phyloP scores from a whole-genome alignment of 164 flowering plant species.

The Vitis vinifera region ASM3070453v1 NC_081812.1:22208501-22209000 shows the following conservation, averaged over 20 bases:
- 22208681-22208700: not conserved
- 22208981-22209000: slow-evolving; percentile 58
- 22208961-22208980: slow-evolving; percentile 73
- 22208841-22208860: slow-evolving; percentile 65
- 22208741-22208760: slow-evolving; percentile 58
- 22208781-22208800: slow-evolving; percentile 73
- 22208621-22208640: not conserved
- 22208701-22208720: not conserved
- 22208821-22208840: slow-evolving; percentile 71
- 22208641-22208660: not conserved
- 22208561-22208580: no score
- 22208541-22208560: no score
- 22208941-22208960: slow-evolving; percentile 65
- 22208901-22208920: slow-evolving; percentile 68
- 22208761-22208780: slow-evolving; percentile 67
- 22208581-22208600: no score
- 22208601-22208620: no score
- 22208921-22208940: slow-evolving; percentile 70
- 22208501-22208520: no score
- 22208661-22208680: not conserved
- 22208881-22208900: slow-evolving; percentile 52
- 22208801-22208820: slow-evolving; percentile 80
- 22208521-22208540: no score
- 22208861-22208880: slow-evolving; percentile 64
- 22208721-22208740: slow-evolving; percentile 64